Percentiles rank a stretch among this genome's conserved stretches.
These are phyloP conservation scores for Cryptosporidium xiaoi DNA, from an alignment of 169 alveolate genomes.

Conservation along the genomic window DNA sequence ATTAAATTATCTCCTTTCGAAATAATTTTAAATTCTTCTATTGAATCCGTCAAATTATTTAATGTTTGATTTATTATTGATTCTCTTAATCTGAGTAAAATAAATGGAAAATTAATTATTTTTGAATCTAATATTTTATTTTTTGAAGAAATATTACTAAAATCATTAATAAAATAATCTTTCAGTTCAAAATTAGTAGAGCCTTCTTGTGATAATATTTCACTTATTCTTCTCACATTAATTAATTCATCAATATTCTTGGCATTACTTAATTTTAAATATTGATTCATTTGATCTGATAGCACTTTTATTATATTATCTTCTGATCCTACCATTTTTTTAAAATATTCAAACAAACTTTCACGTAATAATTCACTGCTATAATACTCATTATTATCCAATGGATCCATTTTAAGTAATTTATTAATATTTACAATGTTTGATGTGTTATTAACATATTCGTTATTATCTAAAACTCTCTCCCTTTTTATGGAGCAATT, in stretches of 20 bases:
- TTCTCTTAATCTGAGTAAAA: conserved; percentile 28
- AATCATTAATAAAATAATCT: no score
- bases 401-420: conserved; percentile 40
- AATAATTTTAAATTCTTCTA: not conserved
- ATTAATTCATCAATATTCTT: conserved; percentile 11
- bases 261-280: conserved; percentile 38
- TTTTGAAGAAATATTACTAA: not conserved
- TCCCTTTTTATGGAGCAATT: conserved; percentile 13
- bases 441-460: not conserved
- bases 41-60: not conserved
- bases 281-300: conserved; percentile 61
- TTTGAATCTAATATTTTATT: conserved; percentile 11
- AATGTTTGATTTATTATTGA: conserved; percentile 10
- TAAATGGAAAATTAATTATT: conserved; percentile 34
- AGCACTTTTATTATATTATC: conserved; percentile 7
- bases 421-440: not conserved
- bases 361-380: conserved; percentile 21
- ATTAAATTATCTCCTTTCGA: not conserved
- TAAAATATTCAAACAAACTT: conserved; percentile 7
- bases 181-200: not conserved
- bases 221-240: conserved; percentile 45
- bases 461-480: not conserved
- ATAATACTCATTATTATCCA: conserved; percentile 11
- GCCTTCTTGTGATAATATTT: conserved; percentile 26
- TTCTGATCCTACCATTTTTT: conserved; percentile 38